phyloP scores from a whole-genome alignment of 2,329 filamentous ascomycete genomes.

The Spiromastix sp. region DNA sequence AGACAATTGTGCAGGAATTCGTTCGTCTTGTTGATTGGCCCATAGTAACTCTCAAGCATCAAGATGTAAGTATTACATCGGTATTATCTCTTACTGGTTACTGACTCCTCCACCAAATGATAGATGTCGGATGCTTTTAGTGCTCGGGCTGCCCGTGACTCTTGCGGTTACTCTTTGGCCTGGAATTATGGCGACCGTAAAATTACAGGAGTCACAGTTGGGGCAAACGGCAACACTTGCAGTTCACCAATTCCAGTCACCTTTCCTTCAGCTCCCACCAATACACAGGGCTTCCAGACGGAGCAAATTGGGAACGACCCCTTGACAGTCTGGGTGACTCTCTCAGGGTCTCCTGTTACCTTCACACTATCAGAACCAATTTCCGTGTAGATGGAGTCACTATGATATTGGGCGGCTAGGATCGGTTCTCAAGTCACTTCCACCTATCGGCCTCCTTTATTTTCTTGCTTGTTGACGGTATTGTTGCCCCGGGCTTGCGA shows the following conservation, averaged over 20 bases:
- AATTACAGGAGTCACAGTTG: slow-evolving; percentile 43
- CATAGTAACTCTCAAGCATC: slow-evolving; percentile 45
- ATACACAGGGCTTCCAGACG: slow-evolving; percentile 33
- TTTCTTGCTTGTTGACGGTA: no score
- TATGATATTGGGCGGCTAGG: no score
- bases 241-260: slow-evolving; percentile 44
- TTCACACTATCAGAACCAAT: slow-evolving; percentile 34
- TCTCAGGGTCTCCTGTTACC: slow-evolving; percentile 36
- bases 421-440: no score
- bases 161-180: slow-evolving; percentile 40
- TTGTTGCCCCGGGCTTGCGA: no score
- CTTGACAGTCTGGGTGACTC: slow-evolving; percentile 39
- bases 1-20: slow-evolving; percentile 44
- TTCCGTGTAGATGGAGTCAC: no score
- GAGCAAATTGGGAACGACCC: slow-evolving; percentile 48
- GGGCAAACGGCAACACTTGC: slow-evolving; percentile 41
- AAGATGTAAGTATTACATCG: slow-evolving; percentile 32
- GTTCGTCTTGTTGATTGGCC: slow-evolving; percentile 45
- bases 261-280: slow-evolving; percentile 36
- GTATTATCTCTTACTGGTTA: not conserved
- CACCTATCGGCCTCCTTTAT: no score
- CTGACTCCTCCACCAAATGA: not conserved
- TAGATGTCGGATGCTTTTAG: slow-evolving; percentile 40
- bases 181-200: slow-evolving; percentile 35
- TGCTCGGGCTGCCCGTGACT: slow-evolving; percentile 44